phyloP scores from a whole-genome alignment of 495 filamentous ascomycete genomes.

The Lophiotrema nucula region DNA sequence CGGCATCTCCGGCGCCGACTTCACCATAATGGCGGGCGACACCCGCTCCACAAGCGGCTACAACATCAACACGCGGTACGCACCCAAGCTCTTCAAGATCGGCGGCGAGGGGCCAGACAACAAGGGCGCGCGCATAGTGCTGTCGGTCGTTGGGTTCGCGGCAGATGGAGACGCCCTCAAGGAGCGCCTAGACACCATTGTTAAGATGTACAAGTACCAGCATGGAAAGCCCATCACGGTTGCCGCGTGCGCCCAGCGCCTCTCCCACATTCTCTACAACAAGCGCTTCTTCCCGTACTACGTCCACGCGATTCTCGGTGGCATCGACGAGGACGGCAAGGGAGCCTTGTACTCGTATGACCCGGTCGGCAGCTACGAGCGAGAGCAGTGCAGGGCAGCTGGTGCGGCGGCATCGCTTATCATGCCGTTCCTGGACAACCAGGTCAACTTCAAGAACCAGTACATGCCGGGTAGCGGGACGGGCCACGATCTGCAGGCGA shows the following conservation, averaged over 20 bases:
- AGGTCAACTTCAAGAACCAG: conserved; percentile 99
- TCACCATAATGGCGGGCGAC: conserved; percentile 93
- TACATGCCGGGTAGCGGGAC: conserved; percentile 84
- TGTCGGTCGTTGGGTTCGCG: conserved; percentile 93
- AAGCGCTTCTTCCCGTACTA: conserved; percentile 99
- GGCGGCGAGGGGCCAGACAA: conserved; percentile 83
- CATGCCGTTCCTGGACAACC: conserved; percentile 98
- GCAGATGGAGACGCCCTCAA: conserved; percentile 89
- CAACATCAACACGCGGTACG: conserved; percentile 95
- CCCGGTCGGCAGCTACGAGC: conserved; percentile 92
- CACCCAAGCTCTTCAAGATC: conserved; percentile 95
- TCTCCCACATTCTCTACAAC: conserved; percentile 90
- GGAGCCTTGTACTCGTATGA: conserved; percentile 97
- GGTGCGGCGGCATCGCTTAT: conserved; percentile 95
- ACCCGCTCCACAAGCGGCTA: conserved; percentile 92
- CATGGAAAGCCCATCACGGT: conserved; percentile 92
- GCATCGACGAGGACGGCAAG: conserved; percentile 90
- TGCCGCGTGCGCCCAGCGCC: conserved; percentile 84
- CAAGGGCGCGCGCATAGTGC: conserved; percentile 75
- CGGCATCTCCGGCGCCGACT: conserved; percentile 89
- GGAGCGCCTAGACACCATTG: conserved; percentile 82
- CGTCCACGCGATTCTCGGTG: conserved; percentile 86
- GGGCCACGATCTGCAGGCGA: conserved; percentile 73
- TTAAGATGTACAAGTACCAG: conserved; percentile 96
- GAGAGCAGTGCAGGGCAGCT: conserved; percentile 91